These are phyloP conservation scores for Boletus pseudo-olivaceus DNA, from an alignment of 768 basidiomycete species.

Conservation along the genomic window DNA sequence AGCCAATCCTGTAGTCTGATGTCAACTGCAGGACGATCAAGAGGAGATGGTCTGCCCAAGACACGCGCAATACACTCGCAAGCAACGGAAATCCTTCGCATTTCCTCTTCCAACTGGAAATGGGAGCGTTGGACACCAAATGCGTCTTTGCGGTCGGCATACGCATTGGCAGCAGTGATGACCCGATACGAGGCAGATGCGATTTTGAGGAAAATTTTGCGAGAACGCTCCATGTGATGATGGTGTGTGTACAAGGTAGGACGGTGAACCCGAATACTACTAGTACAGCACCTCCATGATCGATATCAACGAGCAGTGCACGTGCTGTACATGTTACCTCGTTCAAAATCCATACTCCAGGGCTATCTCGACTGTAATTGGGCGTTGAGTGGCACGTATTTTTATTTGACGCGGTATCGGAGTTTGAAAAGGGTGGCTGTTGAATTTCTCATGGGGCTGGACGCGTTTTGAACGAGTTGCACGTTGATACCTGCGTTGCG, in stretches of 20 bases:
- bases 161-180: background rate
- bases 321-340: too few relatives aligned
- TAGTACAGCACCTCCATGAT: too few relatives aligned
- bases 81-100: background rate
- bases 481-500: conserved; percentile 13
- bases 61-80: background rate
- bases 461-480: conserved; percentile 34
- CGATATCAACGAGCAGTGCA: too few relatives aligned
- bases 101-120: background rate
- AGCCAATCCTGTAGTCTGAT: background rate
- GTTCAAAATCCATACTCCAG: too few relatives aligned
- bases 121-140: background rate
- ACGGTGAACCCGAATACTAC: too few relatives aligned
- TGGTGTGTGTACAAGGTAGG: too few relatives aligned
- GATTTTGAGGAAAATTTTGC: background rate
- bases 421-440: conserved; percentile 30
- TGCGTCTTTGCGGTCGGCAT: background rate
- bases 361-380: too few relatives aligned
- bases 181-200: background rate
- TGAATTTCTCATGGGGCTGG: conserved; percentile 27
- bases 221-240: too few relatives aligned
- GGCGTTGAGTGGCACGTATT: background rate
- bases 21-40: background rate
- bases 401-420: conserved; percentile 25
- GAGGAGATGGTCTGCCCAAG: background rate